phyloP scores from a whole-genome alignment of 176 grass and related monocot genomes.

The Oropetium thomaeum region DNA sequence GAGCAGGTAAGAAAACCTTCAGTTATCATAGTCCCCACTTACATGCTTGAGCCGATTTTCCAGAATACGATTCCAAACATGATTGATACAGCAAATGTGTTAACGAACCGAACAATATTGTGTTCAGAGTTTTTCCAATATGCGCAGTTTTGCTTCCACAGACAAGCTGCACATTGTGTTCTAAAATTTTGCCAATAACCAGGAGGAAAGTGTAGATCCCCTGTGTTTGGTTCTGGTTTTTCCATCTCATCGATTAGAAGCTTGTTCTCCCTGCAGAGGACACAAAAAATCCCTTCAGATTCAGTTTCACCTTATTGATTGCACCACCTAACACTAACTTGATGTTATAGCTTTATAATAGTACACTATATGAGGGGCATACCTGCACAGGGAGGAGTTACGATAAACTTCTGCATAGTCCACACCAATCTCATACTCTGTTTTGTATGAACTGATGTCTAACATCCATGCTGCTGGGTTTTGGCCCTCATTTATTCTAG shows the following conservation, averaged over 20 bases:
- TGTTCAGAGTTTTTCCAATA: slow-evolving; percentile 98
- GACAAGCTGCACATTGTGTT: slow-evolving; percentile 66
- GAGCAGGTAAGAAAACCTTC: slow-evolving; percentile 8
- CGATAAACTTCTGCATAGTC: slow-evolving; percentile 70
- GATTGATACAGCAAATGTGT: slow-evolving; percentile 67
- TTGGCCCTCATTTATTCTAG: slow-evolving; percentile 67
- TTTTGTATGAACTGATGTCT: slow-evolving; percentile 66
- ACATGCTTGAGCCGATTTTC: slow-evolving; percentile 78
- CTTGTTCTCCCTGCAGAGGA: slow-evolving; percentile 59
- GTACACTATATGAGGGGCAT: slow-evolving; percentile 20
- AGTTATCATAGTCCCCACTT: slow-evolving; percentile 25
- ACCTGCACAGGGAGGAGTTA: slow-evolving; percentile 73
- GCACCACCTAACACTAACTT: neutral
- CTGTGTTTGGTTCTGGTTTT: slow-evolving; percentile 40
- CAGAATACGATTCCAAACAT: slow-evolving; percentile 86
- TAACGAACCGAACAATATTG: slow-evolving; percentile 80
- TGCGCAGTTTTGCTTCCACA: slow-evolving; percentile 87
- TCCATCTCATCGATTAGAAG: slow-evolving; percentile 62
- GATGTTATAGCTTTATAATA: slow-evolving; percentile 1
- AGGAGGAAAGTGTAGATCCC: slow-evolving; percentile 62
- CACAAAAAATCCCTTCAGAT: slow-evolving; percentile 25
- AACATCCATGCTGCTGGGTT: slow-evolving; percentile 89
- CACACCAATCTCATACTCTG: slow-evolving; percentile 66
- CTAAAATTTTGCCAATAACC: slow-evolving; percentile 60
- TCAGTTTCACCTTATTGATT: slow-evolving; percentile 10